Evolutionary conservation across 2,329 filamentous ascomycete species (phyloP), one percentile per base, ranked within the genome.

Genomic region (Diaporthe humulicola): DNA sequence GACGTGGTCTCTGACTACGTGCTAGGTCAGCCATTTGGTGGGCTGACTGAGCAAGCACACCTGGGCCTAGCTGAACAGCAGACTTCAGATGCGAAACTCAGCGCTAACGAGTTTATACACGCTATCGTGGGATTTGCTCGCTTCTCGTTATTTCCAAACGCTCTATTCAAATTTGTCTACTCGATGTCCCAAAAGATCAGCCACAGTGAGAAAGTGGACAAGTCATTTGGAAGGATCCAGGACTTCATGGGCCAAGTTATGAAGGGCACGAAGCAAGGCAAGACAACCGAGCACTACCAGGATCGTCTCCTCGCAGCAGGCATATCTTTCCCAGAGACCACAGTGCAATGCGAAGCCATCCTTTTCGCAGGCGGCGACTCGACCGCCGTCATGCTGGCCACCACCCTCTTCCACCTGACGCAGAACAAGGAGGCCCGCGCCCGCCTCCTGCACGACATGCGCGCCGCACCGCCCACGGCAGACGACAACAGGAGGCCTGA

Each of bases 371-470:
- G 88, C 5, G 88, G 88, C 0, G 88, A 90, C 78, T 86, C 86
- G 0, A 89, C 86, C 2, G 86, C 85, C 19, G 88, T 88, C 82
- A 90, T 87, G 76, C 80, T 89, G 22, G 85, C 86, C 7, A 88
- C 85, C 1, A 84, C 89, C 1, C 81, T 86, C 58, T 88, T 92
- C 83, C 92, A 93, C 82, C 88, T 93, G n/a, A 86, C 87, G 40
- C 89, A 89, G 73, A 87, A 87, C 82, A 84, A 87, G 0, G 78
- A 81, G 1, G 86, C 87, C 0, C 84, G 92, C 4, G 80, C 84
- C 36, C 86, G 83, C 58, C 89, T 85, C 4, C 86, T 67, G 17
- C 61, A 50, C 14, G 84, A 2, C 81, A 83, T 10, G 90, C 92
- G 79, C 84, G 92, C 58, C 88, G 89, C 75, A 71, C 76, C 76